Percentiles rank a stretch among this genome's conserved stretches.
phyloP scores from a whole-genome alignment of 225 moss, liverwort and hornwort species.

The Pseudisothecium myosuroides region DNA sequence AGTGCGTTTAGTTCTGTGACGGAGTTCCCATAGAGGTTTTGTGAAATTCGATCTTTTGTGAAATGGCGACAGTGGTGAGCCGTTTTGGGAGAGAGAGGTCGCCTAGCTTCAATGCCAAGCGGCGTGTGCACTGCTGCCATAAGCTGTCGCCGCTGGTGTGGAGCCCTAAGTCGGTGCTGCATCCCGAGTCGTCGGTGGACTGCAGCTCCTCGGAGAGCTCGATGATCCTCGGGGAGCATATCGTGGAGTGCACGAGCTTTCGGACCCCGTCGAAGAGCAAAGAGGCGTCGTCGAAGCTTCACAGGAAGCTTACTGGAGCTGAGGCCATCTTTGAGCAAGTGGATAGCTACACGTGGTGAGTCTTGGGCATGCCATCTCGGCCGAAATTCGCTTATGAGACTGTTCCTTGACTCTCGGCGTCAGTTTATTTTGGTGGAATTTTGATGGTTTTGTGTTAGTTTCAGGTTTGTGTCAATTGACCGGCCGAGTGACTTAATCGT shows the following conservation, averaged over 20 bases:
- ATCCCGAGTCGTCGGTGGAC: slow-evolving; percentile 4
- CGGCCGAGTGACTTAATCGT: slow-evolving; percentile 64
- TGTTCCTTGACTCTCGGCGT: background rate
- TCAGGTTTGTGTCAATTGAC: slow-evolving; percentile 25
- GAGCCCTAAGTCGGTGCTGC: slow-evolving; percentile 19
- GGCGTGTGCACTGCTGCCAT: background rate
- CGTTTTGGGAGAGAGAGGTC: background rate
- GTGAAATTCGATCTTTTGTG: background rate
- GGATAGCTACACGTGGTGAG: slow-evolving; percentile 25
- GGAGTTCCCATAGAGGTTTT: background rate
- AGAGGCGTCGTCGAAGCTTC: background rate
- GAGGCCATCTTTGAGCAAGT: slow-evolving; percentile 10
- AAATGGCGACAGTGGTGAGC: background rate
- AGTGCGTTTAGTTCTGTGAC: background rate
- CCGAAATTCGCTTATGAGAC: background rate
- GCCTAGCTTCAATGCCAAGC: background rate
- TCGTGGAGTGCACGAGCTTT: slow-evolving; percentile 7
- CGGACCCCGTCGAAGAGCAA: background rate
- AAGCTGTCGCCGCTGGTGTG: background rate
- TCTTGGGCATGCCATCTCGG: background rate
- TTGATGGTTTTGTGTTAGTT: background rate
- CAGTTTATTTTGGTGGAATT: background rate
- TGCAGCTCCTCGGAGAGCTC: slow-evolving; percentile 21
- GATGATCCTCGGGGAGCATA: slow-evolving; percentile 6
- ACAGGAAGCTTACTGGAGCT: background rate